Evolutionary conservation across 345 rosid genomes (phyloP).

Genomic region (Alliaria petiolata): DNA sequence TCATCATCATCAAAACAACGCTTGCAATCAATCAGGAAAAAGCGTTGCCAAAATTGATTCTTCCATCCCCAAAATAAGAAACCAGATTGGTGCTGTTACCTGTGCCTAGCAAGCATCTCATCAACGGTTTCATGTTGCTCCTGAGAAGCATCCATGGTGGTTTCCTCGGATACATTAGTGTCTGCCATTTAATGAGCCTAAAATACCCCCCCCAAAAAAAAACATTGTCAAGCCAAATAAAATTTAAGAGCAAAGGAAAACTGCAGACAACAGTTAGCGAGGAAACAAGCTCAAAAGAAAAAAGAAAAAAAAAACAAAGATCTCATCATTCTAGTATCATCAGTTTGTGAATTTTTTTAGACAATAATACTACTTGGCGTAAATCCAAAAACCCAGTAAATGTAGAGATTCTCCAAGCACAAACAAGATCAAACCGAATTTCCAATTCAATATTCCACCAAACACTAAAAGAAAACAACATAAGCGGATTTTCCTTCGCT

Average conservation of each 20-base stretch:
- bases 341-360: background rate
- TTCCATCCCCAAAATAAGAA: background rate
- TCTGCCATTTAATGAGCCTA: conserved; percentile 41
- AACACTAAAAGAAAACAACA: background rate
- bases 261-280: background rate
- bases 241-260: background rate
- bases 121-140: conserved; percentile 26
- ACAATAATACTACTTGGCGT: background rate
- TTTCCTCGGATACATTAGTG: conserved; percentile 24
- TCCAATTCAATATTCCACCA: background rate
- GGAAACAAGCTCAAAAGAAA: background rate
- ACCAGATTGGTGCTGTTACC: background rate
- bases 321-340: background rate
- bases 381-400: no score
- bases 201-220: background rate
- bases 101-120: conserved; percentile 38
- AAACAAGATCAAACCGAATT: background rate
- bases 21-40: background rate
- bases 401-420: background rate
- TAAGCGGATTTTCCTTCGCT: background rate
- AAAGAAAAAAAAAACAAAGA: background rate
- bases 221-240: background rate
- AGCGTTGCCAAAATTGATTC: background rate
- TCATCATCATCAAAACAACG: background rate
- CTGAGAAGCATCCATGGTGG: conserved; percentile 22